Conservation (phyloP, 2,329 filamentous ascomycete species). For the Incumbomyces lentus region DNA sequence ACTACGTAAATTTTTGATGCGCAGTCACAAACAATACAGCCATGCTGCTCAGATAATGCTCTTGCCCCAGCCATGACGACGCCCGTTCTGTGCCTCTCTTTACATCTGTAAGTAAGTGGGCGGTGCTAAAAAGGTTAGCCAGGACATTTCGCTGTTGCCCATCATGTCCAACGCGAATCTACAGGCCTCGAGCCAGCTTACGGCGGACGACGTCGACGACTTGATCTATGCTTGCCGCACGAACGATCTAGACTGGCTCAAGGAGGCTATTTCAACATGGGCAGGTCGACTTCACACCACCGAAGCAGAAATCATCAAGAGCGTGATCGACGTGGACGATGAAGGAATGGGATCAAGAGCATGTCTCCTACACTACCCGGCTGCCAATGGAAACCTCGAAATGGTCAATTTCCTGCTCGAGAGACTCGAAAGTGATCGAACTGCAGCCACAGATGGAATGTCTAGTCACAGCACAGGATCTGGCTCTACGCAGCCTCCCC, state of each 20-base stretch:
- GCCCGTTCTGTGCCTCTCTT: no score
- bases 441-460: slow-evolving; percentile 7
- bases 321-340: slow-evolving; percentile 62
- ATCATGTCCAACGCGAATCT: slow-evolving; percentile 6
- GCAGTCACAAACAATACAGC: no score
- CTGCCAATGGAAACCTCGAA: slow-evolving; percentile 81
- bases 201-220: slow-evolving; percentile 54
- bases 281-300: slow-evolving; percentile 51
- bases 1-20: no score
- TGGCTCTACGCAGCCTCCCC: slow-evolving; percentile 8
- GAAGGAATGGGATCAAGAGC: slow-evolving; percentile 41
- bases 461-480: slow-evolving; percentile 22
- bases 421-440: slow-evolving; percentile 6
- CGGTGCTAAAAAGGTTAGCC: background rate
- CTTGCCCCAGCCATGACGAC: no score
- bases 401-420: slow-evolving; percentile 26
- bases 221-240: slow-evolving; percentile 76
- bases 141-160: background rate
- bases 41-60: no score
- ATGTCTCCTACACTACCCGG: slow-evolving; percentile 70
- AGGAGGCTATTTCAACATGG: slow-evolving; percentile 48
- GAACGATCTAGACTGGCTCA: slow-evolving; percentile 63
- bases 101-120: no score
- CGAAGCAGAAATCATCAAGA: slow-evolving; percentile 54
- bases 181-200: slow-evolving; percentile 7